A percentile compares a stretch with the other conserved stretches of the same genome.
These are phyloP conservation scores for Cicer pinnatifidum DNA, from an alignment of 306 rosid species.

Conservation along the genomic window DNA sequence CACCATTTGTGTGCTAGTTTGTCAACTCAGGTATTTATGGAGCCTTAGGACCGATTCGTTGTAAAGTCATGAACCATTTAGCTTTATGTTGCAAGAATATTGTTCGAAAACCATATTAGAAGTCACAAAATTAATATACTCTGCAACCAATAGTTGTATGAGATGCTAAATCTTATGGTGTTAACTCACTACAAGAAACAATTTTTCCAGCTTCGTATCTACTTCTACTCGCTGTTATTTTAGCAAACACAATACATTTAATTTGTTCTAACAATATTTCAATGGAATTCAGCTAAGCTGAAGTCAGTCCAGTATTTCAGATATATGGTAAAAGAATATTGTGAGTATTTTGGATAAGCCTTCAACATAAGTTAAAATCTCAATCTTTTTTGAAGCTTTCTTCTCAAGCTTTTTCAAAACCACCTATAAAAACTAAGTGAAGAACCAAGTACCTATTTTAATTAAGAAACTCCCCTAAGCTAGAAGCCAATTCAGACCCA, in stretches of 20 bases:
- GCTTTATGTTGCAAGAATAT: constrained; percentile 4
- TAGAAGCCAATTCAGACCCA: background rate
- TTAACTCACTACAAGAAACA: constrained; percentile 22
- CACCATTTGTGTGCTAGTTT: background rate
- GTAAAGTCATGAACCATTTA: constrained; percentile 3
- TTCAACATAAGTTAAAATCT: constrained; percentile 1
- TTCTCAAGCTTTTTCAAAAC: background rate
- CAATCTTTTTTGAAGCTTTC: background rate
- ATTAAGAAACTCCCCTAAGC: background rate
- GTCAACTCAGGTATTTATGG: constrained; percentile 25
- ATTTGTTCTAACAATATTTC: constrained; percentile 7
- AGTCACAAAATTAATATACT: constrained; percentile 34
- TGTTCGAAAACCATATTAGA: background rate
- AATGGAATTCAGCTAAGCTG: constrained; percentile 13
- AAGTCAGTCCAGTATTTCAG: constrained; percentile 24
- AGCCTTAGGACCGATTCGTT: constrained; percentile 3
- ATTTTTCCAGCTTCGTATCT: constrained; percentile 13
- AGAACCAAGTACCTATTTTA: background rate
- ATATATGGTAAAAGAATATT: background rate
- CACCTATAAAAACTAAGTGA: background rate
- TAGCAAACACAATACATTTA: constrained; percentile 7
- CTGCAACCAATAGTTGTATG: background rate
- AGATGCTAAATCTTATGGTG: background rate
- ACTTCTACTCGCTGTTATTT: constrained; percentile 15
- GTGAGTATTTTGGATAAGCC: background rate